Percentiles rank a stretch among this genome's conserved stretches.
phyloP scores from a whole-genome alignment of 1,139 yeast species.

The Blastobotrys malaysiensis region DNA sequence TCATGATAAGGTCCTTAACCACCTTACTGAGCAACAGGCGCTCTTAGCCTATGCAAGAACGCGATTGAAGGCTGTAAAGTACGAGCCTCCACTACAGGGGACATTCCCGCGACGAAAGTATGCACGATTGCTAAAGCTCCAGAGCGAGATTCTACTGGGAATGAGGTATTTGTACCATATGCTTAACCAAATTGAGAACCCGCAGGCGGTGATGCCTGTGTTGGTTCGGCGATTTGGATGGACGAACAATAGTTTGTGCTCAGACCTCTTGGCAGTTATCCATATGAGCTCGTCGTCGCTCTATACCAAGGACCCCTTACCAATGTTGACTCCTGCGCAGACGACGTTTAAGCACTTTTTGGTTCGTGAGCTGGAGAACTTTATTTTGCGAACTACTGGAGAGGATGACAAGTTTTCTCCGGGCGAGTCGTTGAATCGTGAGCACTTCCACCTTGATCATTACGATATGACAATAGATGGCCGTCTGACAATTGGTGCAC shows the following conservation, averaged over 20 bases:
- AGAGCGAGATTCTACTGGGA: conserved; percentile 20
- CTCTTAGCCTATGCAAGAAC: background rate
- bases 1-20: conserved; percentile 12
- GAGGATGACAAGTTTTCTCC: background rate
- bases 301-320: conserved; percentile 24
- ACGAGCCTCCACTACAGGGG: conserved; percentile 27
- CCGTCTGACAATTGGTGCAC: conserved; percentile 23
- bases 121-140: conserved; percentile 16
- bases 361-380: conserved; percentile 1
- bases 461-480: conserved; percentile 20
- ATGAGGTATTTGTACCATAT: conserved; percentile 19
- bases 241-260: conserved; percentile 23
- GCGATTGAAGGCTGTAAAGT: conserved; percentile 14
- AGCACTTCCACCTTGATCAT: background rate
- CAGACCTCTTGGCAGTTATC: conserved; percentile 27
- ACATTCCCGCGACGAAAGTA: conserved; percentile 27
- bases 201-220: conserved; percentile 18
- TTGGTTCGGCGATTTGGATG: conserved; percentile 24
- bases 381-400: background rate
- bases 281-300: conserved; percentile 28
- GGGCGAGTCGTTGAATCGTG: background rate
- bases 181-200: conserved; percentile 18
- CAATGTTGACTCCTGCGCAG: conserved; percentile 29
- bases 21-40: background rate
- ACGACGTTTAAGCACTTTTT: conserved; percentile 16